A percentile compares a stretch with the other conserved stretches of the same genome.
These are phyloP conservation scores for Colletotrichum musicola DNA, from an alignment of 2,329 filamentous ascomycete species.

Conservation along the genomic window DNA sequence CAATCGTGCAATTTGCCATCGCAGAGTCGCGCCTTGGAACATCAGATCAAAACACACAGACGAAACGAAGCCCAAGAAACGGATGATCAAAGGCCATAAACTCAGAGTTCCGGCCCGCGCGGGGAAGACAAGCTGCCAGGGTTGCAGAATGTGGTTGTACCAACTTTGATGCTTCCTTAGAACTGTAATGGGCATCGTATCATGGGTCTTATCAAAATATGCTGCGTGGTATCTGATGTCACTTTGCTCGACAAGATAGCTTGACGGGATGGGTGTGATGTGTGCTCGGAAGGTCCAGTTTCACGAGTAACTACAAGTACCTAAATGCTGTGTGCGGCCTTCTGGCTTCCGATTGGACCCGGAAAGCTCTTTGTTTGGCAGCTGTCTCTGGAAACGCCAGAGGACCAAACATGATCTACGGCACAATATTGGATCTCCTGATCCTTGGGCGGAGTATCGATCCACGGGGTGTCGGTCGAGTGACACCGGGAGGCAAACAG, in stretches of 20 bases:
- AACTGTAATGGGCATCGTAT: not conserved
- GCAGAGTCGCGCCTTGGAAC: not conserved
- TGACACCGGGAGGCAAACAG: not conserved
- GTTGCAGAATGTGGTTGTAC: not conserved
- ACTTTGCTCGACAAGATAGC: not conserved
- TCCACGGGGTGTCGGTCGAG: not conserved
- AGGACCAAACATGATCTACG: not conserved
- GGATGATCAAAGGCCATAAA: not conserved
- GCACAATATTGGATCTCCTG: not conserved
- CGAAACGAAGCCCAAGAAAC: not conserved
- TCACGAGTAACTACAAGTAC: too few species aligned
- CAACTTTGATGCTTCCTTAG: not conserved
- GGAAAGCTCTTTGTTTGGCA: not conserved
- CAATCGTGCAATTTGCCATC: too few species aligned
- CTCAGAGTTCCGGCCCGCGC: not conserved
- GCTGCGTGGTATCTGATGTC: not conserved
- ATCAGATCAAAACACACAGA: not conserved
- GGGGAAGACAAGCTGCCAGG: too few species aligned
- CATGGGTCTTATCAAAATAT: not conserved
- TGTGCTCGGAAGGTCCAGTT: too few species aligned
- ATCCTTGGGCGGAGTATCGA: not conserved
- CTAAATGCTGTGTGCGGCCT: too few species aligned
- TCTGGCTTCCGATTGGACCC: not conserved
- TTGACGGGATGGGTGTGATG: not conserved
- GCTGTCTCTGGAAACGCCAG: not conserved